These are phyloP conservation scores for Anthoceros angustus DNA, from an alignment of 225 moss, liverwort and hornwort genomes.

Conservation along the genomic window DNA sequence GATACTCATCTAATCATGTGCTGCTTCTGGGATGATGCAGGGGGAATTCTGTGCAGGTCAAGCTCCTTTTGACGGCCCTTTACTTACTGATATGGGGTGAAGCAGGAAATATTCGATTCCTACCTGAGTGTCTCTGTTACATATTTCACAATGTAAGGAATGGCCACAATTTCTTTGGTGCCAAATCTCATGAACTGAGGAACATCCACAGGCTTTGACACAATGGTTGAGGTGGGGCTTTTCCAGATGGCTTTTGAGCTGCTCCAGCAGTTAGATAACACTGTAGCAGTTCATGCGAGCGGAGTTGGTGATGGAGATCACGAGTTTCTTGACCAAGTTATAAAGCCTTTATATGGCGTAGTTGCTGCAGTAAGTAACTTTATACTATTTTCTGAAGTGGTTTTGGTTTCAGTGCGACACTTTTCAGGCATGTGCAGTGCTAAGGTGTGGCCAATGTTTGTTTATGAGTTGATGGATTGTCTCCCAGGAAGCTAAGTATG, in stretches of 20 bases:
- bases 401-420: too few species aligned
- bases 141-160: conserved; percentile 71
- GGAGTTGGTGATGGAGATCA: conserved; percentile 1
- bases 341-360: not conserved
- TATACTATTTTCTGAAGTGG: too few species aligned
- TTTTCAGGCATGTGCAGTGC: too few species aligned
- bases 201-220: too few species aligned
- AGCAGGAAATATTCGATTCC: conserved; percentile 86
- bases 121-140: conserved; percentile 96
- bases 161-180: too few species aligned
- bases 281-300: not conserved
- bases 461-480: too few species aligned
- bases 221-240: too few species aligned
- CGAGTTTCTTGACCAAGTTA: not conserved
- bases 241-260: not conserved
- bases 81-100: conserved; percentile 97
- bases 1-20: too few species aligned
- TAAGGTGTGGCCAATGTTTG: too few species aligned
- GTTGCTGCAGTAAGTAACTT: not conserved
- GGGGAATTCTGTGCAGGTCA: conserved; percentile 43
- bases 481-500: conserved; percentile 58
- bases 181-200: too few species aligned
- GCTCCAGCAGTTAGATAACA: not conserved
- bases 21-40: conserved; percentile 14
- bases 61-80: conserved; percentile 56